Base-by-base conservation (phyloP, 306 rosid species). In the Cicer yamashitae region DNA sequence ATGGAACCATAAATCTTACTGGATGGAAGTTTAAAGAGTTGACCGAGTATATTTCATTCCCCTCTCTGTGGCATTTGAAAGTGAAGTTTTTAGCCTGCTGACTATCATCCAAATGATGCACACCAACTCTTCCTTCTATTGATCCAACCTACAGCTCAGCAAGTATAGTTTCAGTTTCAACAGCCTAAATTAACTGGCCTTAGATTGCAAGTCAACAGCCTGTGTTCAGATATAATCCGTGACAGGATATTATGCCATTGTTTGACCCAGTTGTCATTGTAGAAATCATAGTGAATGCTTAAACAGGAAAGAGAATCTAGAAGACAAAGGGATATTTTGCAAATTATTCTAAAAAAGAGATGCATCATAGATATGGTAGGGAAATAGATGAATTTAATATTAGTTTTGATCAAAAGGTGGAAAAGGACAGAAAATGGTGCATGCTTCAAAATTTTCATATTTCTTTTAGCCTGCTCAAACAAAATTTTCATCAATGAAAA, bases 61-160 rank as follows among this genome's bases (percentile, higher is more conserved):
- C 91, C 62, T 91, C 98, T 83, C 98, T 86, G 83, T 94, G 98
- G 85, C 98, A 90, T 83, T 91, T 94, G 82, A 94, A 94, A 78
- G 97, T 94, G 76, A 94, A 94, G 71, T 94, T 94, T 86, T 94
- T 91, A 76, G 79, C 84, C 72, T 84, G 89, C 74, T 83, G 91
- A 73, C 88, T 69, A 44, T 91, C 97, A 69, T 94, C 98, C 67
- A 94, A 83, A 79, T 91, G 97, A 80, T 94, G 97, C 74, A 94
- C 98, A 71, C 98, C 98, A 70, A 94, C 98, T 82, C 98, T 87
- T 75, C 98, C 97, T 84, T 94, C 98, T 62, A 91, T 90, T 37
- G 97, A 94, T 71, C 98, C 97, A 67, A 94, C 89, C 98, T 91
- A 83, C 65, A 67, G 45, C 37, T 12, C 73, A 71, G 57, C 48